phyloP scores from a whole-genome alignment of 345 rosid genomes.

The Linum usitatissimum region DNA sequence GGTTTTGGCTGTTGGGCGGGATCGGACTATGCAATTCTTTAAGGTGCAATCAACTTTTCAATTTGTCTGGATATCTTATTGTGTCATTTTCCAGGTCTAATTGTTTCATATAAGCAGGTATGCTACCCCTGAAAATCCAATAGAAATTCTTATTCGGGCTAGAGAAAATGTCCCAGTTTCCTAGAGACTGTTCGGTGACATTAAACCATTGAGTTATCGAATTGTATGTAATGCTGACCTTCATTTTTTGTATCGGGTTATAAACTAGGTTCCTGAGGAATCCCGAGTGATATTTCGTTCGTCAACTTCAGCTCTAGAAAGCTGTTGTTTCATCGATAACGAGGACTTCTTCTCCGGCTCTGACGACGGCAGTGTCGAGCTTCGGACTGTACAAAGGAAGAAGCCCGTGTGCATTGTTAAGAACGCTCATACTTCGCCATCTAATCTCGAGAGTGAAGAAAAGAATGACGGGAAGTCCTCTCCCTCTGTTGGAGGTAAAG shows the following conservation, averaged over 20 bases:
- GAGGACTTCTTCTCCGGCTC: constrained; percentile 87
- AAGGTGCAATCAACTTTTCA: constrained; percentile 24
- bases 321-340: constrained; percentile 76
- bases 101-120: not conserved
- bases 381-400: constrained; percentile 60
- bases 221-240: constrained; percentile 8
- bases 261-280: constrained; percentile 65
- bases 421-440: constrained; percentile 53
- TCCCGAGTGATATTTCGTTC: constrained; percentile 68
- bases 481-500: constrained; percentile 43
- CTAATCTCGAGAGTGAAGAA: constrained; percentile 18
- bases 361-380: constrained; percentile 82
- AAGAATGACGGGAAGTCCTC: constrained; percentile 20
- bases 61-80: not conserved
- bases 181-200: not conserved
- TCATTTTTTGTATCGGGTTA: constrained; percentile 6
- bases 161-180: not conserved
- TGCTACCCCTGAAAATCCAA: not conserved
- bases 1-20: constrained; percentile 71
- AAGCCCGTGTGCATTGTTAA: constrained; percentile 63
- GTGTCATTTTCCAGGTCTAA: not conserved
- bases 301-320: constrained; percentile 72
- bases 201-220: too few relatives aligned
- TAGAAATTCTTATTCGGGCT: not conserved
- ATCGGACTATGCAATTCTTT: constrained; percentile 69